Evolutionary conservation across 2,329 filamentous ascomycete species (phyloP).

Genomic region (Septoria linicola): DNA sequence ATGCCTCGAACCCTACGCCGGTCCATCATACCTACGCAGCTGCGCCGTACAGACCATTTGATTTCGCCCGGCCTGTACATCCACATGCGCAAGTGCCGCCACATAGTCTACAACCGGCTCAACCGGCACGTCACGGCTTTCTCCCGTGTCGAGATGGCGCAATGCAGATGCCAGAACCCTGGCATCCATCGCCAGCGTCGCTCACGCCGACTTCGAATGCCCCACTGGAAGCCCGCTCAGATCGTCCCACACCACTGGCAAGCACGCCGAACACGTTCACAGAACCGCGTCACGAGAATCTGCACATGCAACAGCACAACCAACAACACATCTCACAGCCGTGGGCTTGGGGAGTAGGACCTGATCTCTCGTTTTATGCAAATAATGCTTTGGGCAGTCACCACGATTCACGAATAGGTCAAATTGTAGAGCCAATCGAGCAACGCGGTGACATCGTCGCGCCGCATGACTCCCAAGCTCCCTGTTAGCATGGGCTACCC

Average conservation of each 20-base stretch:
- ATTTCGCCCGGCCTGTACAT: conserved; percentile 6
- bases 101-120: conserved; percentile 1
- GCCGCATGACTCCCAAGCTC: conserved; percentile 18
- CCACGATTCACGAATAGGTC: conserved; percentile 13
- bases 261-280: conserved; percentile 1
- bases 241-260: conserved; percentile 13
- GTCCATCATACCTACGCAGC: conserved; percentile 5
- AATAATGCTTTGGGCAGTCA: too few relatives aligned
- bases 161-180: conserved; percentile 12
- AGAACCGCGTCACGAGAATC: background rate
- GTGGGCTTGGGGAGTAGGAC: conserved; percentile 7
- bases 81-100: background rate
- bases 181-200: conserved; percentile 9
- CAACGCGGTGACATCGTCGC: conserved; percentile 18
- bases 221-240: conserved; percentile 6
- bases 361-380: conserved; percentile 5
- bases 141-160: background rate
- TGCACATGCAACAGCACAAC: background rate
- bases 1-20: background rate
- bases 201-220: conserved; percentile 12
- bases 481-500: conserved; percentile 16
- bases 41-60: conserved; percentile 12
- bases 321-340: conserved; percentile 3
- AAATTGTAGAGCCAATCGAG: conserved; percentile 21
- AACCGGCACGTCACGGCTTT: conserved; percentile 3